phyloP scores from a whole-genome alignment of 1,284 basidiomycete species.

The Neolentinus lepideus region DNA sequence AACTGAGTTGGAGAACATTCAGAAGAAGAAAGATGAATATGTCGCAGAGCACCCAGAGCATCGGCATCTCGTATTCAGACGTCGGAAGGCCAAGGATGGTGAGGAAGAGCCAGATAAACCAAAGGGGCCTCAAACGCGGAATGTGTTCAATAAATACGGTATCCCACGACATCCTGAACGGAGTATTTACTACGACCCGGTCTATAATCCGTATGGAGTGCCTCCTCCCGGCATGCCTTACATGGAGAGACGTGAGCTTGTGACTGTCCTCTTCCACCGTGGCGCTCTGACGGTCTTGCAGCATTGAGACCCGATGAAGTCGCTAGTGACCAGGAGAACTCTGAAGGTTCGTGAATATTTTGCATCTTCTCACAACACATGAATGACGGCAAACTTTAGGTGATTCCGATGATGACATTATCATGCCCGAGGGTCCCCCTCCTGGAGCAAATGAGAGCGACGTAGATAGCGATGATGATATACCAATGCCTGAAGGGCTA shows the following conservation, averaged over 20 bases:
- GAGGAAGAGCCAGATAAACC: conserved; percentile 30
- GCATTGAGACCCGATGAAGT: conserved; percentile 57
- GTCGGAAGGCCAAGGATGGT: conserved; percentile 35
- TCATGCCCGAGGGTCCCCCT: conserved; percentile 71
- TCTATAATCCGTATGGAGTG: conserved; percentile 94
- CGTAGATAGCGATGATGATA: conserved; percentile 67
- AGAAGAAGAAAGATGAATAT: conserved; percentile 84
- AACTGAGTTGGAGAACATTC: conserved; percentile 72
- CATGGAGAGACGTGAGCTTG: conserved; percentile 67
- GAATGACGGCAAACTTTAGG: not conserved
- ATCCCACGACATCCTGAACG: conserved; percentile 80
- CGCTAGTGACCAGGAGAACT: conserved; percentile 41
- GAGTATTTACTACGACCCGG: conserved; percentile 88
- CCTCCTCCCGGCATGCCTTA: conserved; percentile 97
- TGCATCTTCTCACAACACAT: not conserved
- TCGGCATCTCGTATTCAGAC: conserved; percentile 65
- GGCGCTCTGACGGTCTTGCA: conserved; percentile 17
- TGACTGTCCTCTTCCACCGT: not conserved
- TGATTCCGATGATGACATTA: conserved; percentile 47
- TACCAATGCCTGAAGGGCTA: conserved; percentile 80
- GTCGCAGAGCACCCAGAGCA: conserved; percentile 88
- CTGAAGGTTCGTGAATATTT: conserved; percentile 26
- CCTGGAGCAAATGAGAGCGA: conserved; percentile 41
- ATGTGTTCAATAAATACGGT: conserved; percentile 75
- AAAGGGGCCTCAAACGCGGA: conserved; percentile 42